Evolutionary conservation across 116 monocot genomes (phyloP).

Genomic region (Cymodocea nodosa): DNA sequence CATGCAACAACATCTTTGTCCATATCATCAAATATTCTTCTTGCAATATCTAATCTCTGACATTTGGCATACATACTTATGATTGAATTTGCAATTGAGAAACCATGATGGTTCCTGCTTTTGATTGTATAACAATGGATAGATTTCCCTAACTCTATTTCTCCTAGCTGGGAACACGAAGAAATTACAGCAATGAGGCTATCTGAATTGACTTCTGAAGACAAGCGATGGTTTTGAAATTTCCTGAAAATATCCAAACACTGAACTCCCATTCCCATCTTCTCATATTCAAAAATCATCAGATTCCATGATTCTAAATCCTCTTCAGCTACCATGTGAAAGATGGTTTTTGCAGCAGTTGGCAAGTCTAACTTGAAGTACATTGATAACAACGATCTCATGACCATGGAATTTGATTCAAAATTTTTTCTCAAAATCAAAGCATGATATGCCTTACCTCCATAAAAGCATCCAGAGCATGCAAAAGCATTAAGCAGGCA

Average conservation of each 20-base stretch:
- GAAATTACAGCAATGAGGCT: conserved; percentile 14
- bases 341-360: conserved; percentile 1
- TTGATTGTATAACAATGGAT: conserved; percentile 18
- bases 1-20: conserved; percentile 19
- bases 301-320: conserved; percentile 17
- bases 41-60: conserved; percentile 8
- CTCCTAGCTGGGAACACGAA: conserved; percentile 16
- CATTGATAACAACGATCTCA: conserved; percentile 12
- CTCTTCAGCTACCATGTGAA: conserved; percentile 7
- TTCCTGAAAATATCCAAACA: conserved; percentile 23
- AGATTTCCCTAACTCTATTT: conserved; percentile 14
- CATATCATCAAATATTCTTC: conserved; percentile 16
- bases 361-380: conserved; percentile 17
- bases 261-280: conserved; percentile 7
- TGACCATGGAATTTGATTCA: not conserved
- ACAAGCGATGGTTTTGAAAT: conserved; percentile 9
- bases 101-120: not conserved
- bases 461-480: not conserved
- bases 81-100: conserved; percentile 13
- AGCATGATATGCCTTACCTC: conserved; percentile 20
- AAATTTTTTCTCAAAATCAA: conserved; percentile 20
- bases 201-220: not conserved
- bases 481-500: conserved; percentile 17
- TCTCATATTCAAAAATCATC: conserved; percentile 15
- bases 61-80: conserved; percentile 22